Evolutionary conservation across 805 yeast species (phyloP).

Genomic region (Suhomyces canberraensis): DNA sequence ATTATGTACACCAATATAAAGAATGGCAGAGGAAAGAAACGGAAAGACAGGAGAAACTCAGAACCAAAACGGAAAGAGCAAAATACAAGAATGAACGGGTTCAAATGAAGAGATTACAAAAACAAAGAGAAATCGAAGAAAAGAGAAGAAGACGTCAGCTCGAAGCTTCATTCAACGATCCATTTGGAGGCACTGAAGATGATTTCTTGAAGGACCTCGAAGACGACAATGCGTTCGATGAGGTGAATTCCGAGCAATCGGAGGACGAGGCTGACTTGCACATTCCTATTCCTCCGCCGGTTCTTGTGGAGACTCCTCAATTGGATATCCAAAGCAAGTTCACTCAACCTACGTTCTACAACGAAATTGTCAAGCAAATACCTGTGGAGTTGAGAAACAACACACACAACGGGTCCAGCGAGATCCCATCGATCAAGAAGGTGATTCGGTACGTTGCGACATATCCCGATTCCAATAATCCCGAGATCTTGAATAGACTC

Average conservation of each 20-base stretch:
- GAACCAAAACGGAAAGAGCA: constrained; percentile 8
- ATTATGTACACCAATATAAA: constrained; percentile 11
- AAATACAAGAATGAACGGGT: constrained; percentile 9
- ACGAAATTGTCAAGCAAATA: constrained; percentile 29
- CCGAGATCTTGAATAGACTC: constrained; percentile 33
- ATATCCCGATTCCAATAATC: constrained; percentile 28
- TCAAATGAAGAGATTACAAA: constrained; percentile 13
- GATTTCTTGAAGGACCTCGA: constrained; percentile 6
- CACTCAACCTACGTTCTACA: constrained; percentile 31
- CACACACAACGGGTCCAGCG: constrained; percentile 7
- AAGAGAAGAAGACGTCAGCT: constrained; percentile 11
- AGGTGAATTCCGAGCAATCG: constrained; percentile 8
- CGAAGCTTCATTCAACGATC: constrained; percentile 14
- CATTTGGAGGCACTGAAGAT: constrained; percentile 9
- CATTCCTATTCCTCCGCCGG: constrained; percentile 16
- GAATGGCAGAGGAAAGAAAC: constrained; percentile 14
- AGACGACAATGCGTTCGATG: constrained; percentile 5
- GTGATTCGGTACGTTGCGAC: constrained; percentile 33
- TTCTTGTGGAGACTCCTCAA: constrained; percentile 17
- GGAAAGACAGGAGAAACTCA: constrained; percentile 13
- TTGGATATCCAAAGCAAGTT: constrained; percentile 25
- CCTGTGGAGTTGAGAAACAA: constrained; percentile 25
- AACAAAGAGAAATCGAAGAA: constrained; percentile 12
- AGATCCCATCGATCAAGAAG: constrained; percentile 23
- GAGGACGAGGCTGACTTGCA: constrained; percentile 10